Conservation (phyloP, 768 basidiomycete species). For the Boletellus emodensis region DNA sequence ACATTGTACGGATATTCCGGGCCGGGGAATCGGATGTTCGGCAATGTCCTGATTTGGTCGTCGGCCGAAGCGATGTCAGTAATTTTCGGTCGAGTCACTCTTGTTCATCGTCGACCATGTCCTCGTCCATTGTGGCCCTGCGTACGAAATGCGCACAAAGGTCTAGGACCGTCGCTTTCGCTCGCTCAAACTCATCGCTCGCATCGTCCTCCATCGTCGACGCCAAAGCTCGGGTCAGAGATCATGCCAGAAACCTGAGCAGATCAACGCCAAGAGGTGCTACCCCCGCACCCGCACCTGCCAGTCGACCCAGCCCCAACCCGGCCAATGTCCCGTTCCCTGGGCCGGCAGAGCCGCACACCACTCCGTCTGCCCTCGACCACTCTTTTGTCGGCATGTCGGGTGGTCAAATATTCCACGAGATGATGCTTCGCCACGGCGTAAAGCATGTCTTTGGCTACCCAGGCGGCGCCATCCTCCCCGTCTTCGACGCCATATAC, state of each 20-base stretch:
- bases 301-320: constrained; percentile 40
- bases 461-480: constrained; percentile 96
- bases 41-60: constrained; percentile 10
- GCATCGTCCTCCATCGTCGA: constrained; percentile 59
- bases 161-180: constrained; percentile 32
- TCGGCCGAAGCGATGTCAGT: constrained; percentile 26
- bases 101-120: constrained; percentile 34
- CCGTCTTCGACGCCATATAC: constrained; percentile 99
- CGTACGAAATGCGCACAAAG: constrained; percentile 41
- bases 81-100: constrained; percentile 5
- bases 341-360: constrained; percentile 33
- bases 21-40: constrained; percentile 30
- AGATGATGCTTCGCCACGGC: constrained; percentile 97
- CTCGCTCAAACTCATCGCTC: constrained; percentile 50
- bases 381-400: constrained; percentile 90
- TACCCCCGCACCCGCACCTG: constrained; percentile 47
- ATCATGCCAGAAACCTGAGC: constrained; percentile 73
- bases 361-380: constrained; percentile 56
- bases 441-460: constrained; percentile 98
- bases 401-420: constrained; percentile 97
- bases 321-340: constrained; percentile 31
- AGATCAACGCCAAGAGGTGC: constrained; percentile 60
- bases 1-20: no score
- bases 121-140: constrained; percentile 36
- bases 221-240: constrained; percentile 75